Percentiles rank a stretch among this genome's conserved stretches.
Evolutionary conservation across 805 yeast genomes (phyloP).

Genomic region (Pichia rugopelliculosa): DNA sequence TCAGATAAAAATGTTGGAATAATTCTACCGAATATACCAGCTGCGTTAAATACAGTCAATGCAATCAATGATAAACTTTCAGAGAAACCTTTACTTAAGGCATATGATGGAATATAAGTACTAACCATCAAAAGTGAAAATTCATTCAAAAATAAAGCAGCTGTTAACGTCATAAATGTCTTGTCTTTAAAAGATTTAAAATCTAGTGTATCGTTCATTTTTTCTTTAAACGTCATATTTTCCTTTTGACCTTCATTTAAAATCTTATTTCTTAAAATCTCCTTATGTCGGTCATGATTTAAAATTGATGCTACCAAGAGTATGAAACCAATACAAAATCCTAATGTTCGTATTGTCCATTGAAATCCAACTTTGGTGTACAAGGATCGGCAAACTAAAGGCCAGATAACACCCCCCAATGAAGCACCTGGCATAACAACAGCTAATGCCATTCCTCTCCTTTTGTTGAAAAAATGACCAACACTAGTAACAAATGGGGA

Average conservation of each 20-base stretch:
- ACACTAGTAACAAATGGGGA: conserved; percentile 42
- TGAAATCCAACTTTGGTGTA: conserved; percentile 45
- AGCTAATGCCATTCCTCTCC: conserved; percentile 55
- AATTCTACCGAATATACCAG: conserved; percentile 39
- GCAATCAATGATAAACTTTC: conserved; percentile 35
- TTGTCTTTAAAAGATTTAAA: conserved; percentile 34
- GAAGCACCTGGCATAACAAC: conserved; percentile 55
- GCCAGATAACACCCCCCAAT: conserved; percentile 49
- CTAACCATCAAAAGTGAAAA: conserved; percentile 43
- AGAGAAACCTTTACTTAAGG: conserved; percentile 40
- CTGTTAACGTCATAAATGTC: conserved; percentile 33
- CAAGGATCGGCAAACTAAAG: conserved; percentile 43
- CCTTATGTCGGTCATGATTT: conserved; percentile 24
- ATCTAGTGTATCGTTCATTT: conserved; percentile 29
- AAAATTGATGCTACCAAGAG: conserved; percentile 27
- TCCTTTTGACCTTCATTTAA: conserved; percentile 2
- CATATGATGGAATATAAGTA: conserved; percentile 54
- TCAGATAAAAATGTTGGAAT: conserved; percentile 41
- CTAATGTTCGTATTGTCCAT: conserved; percentile 54
- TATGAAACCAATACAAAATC: conserved; percentile 35
- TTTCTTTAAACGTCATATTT: conserved; percentile 6
- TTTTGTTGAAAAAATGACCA: conserved; percentile 53
- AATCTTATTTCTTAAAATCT: conserved; percentile 14
- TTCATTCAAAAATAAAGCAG: conserved; percentile 42
- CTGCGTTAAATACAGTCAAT: conserved; percentile 38